Conservation (phyloP, 306 rosid genomes). For the Trifolium subterraneum region DNA sequence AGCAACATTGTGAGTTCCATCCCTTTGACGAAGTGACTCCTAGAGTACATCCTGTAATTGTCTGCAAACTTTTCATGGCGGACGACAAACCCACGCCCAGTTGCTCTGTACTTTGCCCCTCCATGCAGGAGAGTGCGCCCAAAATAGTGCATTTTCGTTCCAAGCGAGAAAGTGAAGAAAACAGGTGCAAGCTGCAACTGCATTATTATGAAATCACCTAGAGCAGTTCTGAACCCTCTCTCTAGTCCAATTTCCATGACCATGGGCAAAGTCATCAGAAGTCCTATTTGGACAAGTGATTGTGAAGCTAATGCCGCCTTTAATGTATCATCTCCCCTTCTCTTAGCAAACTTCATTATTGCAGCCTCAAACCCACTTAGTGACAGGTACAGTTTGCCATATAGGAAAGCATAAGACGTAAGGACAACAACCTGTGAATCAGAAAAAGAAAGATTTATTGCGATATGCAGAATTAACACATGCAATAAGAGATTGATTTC, state of each 20-base stretch:
- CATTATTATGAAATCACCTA: slow-evolving; percentile 81
- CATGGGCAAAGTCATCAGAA: slow-evolving; percentile 92
- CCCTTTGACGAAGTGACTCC: slow-evolving; percentile 95
- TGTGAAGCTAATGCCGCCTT: slow-evolving; percentile 84
- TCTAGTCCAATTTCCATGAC: slow-evolving; percentile 97
- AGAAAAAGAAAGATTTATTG: slow-evolving; percentile 40
- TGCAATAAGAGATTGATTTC: slow-evolving; percentile 26
- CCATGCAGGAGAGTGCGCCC: slow-evolving; percentile 96
- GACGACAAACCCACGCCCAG: slow-evolving; percentile 99
- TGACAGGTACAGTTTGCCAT: slow-evolving; percentile 87
- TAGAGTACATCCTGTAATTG: slow-evolving; percentile 93
- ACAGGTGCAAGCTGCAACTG: slow-evolving; percentile 95
- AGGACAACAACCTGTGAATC: slow-evolving; percentile 73
- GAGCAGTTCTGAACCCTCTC: slow-evolving; percentile 91
- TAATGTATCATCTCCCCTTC: slow-evolving; percentile 67
- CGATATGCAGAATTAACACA: slow-evolving; percentile 23
- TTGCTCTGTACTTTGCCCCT: slow-evolving; percentile 96
- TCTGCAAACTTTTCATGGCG: slow-evolving; percentile 93
- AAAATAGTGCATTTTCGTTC: slow-evolving; percentile 85
- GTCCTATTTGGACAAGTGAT: slow-evolving; percentile 84
- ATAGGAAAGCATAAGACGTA: slow-evolving; percentile 77
- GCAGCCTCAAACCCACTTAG: slow-evolving; percentile 89
- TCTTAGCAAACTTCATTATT: slow-evolving; percentile 66
- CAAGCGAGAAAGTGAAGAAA: slow-evolving; percentile 94
- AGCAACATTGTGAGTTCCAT: slow-evolving; percentile 81